Evolutionary conservation across 2,329 filamentous ascomycete species (phyloP), one percentile per base, ranked within the genome.

Genomic region (Colletotrichum sp.): DNA sequence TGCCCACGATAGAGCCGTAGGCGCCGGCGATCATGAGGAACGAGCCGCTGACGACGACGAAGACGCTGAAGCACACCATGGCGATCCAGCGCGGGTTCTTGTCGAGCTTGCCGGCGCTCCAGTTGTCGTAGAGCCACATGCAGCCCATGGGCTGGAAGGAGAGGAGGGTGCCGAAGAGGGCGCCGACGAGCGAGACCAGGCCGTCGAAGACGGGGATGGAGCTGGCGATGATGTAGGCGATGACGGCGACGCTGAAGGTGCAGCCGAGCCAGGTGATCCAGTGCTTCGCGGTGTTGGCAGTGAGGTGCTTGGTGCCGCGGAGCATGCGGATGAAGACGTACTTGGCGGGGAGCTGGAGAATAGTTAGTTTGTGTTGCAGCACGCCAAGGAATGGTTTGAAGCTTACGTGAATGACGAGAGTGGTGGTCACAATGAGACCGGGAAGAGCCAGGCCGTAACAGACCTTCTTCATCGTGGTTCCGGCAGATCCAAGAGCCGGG

Each of bases 401-500:
- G 78, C 81, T 79, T 76, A 81, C 82, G 44, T 83, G 82, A 26
- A 78, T 79, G 32, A 81, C 76, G 4, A 83, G 77, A 59, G 79
- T 80, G 12, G 79, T 79, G 24, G 79, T 81, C 36, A 81, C 81
- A 16, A 83, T 66, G 9, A 84, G 77, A 3, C 82, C 82, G 1
- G 81, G 82, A 4, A 84, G 79, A 16, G 82, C 82, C n/a, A 84
- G 78, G 10, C 87, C 88, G 71, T 89, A 89, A 65, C 82, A 83
- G 18, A 88, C 80, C 77, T 85, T 88, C 82, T 89, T 89, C 69
- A 87, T 81, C 0, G 79, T 64, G 0, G 49, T 4, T 1, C 88
- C 88, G 2, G 87, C 88, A 34, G 86, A 88, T 3, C 87, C 88
- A 7, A 89, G 83, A 2, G 87, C 87, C 1, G 88, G 88, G 0